Conservation (phyloP, 768 basidiomycete species). For the Lactarius evosmus region DNA sequence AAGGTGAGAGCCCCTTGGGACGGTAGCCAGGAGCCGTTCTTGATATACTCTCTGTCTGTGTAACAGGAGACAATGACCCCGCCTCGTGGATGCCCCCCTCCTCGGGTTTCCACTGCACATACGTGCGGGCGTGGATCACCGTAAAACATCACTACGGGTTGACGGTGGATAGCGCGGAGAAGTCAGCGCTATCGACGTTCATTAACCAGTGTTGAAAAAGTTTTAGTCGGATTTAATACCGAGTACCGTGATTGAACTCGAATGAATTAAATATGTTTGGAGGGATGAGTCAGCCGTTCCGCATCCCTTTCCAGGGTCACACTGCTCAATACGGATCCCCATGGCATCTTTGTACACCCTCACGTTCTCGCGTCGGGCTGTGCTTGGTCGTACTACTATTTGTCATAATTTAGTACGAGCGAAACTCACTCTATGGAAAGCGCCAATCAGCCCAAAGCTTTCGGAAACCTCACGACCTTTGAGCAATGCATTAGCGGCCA, state of each 20-base stretch:
- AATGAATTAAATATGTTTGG: background rate
- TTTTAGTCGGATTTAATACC: no score
- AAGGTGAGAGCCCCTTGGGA: constrained; percentile 36
- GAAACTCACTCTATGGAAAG: background rate
- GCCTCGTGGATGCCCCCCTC: constrained; percentile 52
- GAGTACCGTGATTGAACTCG: background rate
- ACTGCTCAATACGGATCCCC: background rate
- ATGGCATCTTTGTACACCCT: constrained; percentile 23
- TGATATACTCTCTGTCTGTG: background rate
- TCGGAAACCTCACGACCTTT: background rate
- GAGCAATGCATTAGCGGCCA: background rate
- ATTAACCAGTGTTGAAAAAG: constrained; percentile 28
- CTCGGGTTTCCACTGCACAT: constrained; percentile 49
- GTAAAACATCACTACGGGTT: constrained; percentile 49
- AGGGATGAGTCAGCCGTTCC: background rate
- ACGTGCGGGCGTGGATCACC: constrained; percentile 51
- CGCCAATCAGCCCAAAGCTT: background rate
- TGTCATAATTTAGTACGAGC: background rate
- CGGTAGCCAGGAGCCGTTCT: background rate
- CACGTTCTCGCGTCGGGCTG: constrained; percentile 10
- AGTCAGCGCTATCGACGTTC: constrained; percentile 44
- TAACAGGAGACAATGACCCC: constrained; percentile 47
- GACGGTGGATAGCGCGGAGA: constrained; percentile 50
- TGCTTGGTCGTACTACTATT: background rate
- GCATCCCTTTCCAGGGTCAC: background rate